A percentile compares a stretch with the other conserved stretches of the same genome.
Conservation (phyloP, 306 rosid species). For the Malus orientalis region DNA sequence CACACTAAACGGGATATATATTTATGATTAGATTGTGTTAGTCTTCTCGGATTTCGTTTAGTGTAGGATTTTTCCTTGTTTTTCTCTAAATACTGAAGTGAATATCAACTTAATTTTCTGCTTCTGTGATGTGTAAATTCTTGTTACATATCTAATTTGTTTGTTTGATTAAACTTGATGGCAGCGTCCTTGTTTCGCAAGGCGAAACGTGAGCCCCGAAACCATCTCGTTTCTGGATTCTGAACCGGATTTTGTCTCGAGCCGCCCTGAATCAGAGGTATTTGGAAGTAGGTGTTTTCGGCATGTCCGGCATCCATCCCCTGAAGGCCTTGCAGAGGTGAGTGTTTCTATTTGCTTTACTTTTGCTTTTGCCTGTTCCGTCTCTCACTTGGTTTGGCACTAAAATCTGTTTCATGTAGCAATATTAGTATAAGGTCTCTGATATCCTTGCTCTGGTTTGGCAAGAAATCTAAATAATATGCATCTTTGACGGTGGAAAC, state of each 20-base stretch:
- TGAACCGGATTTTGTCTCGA: constrained; percentile 44
- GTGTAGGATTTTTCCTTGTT: not conserved
- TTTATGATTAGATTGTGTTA: not conserved
- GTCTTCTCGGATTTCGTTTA: not conserved
- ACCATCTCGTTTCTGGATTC: constrained; percentile 47
- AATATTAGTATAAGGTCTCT: not conserved
- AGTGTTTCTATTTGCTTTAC: constrained; percentile 5
- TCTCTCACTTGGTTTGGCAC: not conserved
- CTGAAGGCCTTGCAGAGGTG: constrained; percentile 79
- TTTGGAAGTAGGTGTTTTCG: constrained; percentile 52
- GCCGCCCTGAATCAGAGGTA: constrained; percentile 39
- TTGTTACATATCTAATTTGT: not conserved
- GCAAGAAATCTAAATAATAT: not conserved
- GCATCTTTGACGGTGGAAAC: not conserved
- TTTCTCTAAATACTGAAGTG: not conserved
- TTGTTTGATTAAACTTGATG: constrained; percentile 17
- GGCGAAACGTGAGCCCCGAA: constrained; percentile 50
- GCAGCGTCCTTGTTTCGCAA: constrained; percentile 67
- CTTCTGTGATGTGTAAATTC: not conserved
- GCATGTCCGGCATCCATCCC: constrained; percentile 52
- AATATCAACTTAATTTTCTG: not conserved
- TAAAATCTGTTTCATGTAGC: not conserved
- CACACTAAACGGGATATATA: not conserved
- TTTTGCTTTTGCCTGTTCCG: not conserved
- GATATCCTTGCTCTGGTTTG: not conserved